Conservation (phyloP, 768 basidiomycete genomes). For the Trametes punicea region DNA sequence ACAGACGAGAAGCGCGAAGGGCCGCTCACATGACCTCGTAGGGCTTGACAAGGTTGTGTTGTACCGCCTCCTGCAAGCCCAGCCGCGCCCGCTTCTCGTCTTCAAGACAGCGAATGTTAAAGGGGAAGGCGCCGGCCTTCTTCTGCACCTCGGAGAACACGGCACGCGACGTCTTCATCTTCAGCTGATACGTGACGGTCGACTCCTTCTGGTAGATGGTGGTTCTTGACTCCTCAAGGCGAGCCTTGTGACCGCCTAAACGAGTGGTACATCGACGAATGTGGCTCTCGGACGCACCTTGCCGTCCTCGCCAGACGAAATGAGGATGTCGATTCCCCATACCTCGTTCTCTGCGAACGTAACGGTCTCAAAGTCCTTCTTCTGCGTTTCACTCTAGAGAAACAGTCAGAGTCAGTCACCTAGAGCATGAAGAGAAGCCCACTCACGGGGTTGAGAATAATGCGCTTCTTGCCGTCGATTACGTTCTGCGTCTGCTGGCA, state of each 20-base stretch:
- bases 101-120: slow-evolving; percentile 90
- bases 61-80: slow-evolving; percentile 93
- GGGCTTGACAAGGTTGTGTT: slow-evolving; percentile 89
- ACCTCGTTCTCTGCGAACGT: slow-evolving; percentile 93
- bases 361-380: slow-evolving; percentile 77
- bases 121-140: slow-evolving; percentile 97
- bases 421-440: no score
- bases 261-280: slow-evolving; percentile 1
- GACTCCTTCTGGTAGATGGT: slow-evolving; percentile 91
- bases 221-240: slow-evolving; percentile 84
- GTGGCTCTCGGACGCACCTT: slow-evolving; percentile 52
- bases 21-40: slow-evolving; percentile 86
- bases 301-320: slow-evolving; percentile 86
- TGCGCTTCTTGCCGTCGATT: slow-evolving; percentile 94
- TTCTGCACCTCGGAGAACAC: slow-evolving; percentile 97
- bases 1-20: not conserved
- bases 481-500: slow-evolving; percentile 94
- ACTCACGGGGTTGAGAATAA: slow-evolving; percentile 76
- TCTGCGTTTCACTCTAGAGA: slow-evolving; percentile 61
- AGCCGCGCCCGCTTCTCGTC: slow-evolving; percentile 95
- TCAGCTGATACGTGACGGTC: slow-evolving; percentile 87
- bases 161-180: slow-evolving; percentile 96
- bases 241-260: slow-evolving; percentile 53
- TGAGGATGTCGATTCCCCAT: slow-evolving; percentile 89
- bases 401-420: not conserved